Evolutionary conservation across 2,329 filamentous ascomycete species (phyloP).

Genomic region (Dactylellina leptospora): DNA sequence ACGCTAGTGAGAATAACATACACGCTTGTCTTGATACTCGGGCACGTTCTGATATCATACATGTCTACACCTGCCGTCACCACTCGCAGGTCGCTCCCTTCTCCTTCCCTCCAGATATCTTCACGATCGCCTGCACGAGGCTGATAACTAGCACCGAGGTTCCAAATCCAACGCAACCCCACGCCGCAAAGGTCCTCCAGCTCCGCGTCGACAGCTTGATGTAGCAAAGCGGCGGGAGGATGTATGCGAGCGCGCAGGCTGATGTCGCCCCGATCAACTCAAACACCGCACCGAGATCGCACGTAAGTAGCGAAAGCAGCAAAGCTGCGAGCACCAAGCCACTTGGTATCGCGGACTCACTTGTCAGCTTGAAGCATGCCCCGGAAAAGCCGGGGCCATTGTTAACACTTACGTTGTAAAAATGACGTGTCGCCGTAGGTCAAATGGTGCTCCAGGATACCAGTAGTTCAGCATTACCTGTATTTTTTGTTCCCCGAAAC

Average conservation of each 20-base stretch:
- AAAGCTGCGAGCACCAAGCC: constrained; percentile 81
- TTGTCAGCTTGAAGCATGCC: not conserved
- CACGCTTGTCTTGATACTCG: too few relatives aligned
- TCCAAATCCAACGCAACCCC: constrained; percentile 79
- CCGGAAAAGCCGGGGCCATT: not conserved
- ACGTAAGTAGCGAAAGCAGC: constrained; percentile 81
- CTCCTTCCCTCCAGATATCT: constrained; percentile 64
- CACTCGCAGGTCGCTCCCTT: constrained; percentile 39
- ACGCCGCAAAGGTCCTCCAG: constrained; percentile 77
- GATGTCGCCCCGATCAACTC: constrained; percentile 95
- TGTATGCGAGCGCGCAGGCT: constrained; percentile 92
- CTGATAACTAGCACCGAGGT: constrained; percentile 81
- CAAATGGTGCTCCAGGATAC: constrained; percentile 76
- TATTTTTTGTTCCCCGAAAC: too few relatives aligned
- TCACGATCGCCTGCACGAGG: constrained; percentile 74
- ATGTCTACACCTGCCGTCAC: constrained; percentile 5
- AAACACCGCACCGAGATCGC: constrained; percentile 92
- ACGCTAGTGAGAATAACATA: too few relatives aligned
- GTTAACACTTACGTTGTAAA: constrained; percentile 71
- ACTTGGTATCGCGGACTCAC: not conserved
- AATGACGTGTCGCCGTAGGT: constrained; percentile 82
- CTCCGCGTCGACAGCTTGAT: constrained; percentile 85
- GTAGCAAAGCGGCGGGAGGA: constrained; percentile 92
- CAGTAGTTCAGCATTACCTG: constrained; percentile 61
- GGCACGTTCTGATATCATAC: too few relatives aligned